Evolutionary conservation across 2,329 filamentous ascomycete species (phyloP).

Genomic region (Parasarocladium wereldwijsianum): DNA sequence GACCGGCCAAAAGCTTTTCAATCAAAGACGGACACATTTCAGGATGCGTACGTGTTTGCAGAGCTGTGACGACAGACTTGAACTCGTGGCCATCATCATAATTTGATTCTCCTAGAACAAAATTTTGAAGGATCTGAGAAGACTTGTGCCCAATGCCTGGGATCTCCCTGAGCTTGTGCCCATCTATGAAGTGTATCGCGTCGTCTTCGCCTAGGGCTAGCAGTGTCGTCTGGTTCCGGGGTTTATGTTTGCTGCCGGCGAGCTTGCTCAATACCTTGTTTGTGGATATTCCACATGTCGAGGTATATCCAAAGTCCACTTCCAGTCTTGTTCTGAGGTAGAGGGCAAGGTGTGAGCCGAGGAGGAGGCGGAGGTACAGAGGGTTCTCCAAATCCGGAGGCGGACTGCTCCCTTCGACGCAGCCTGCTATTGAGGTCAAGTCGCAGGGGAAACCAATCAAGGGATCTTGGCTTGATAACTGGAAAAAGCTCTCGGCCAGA

Average conservation of each 20-base stretch:
- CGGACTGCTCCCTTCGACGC: conserved; percentile 23
- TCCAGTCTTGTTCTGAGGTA: conserved; percentile 62
- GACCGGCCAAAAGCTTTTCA: conserved; percentile 53
- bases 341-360: conserved; percentile 70
- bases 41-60: conserved; percentile 47
- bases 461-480: conserved; percentile 57
- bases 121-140: conserved; percentile 31
- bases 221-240: conserved; percentile 73
- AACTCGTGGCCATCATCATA: conserved; percentile 20
- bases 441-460: conserved; percentile 71
- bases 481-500: conserved; percentile 61
- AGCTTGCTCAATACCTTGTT: conserved; percentile 81
- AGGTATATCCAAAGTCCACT: conserved; percentile 66
- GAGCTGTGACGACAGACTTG: conserved; percentile 41
- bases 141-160: conserved; percentile 74
- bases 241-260: conserved; percentile 72
- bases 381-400: conserved; percentile 11
- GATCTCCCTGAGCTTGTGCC: conserved; percentile 61
- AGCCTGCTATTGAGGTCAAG: conserved; percentile 51
- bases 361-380: conserved; percentile 45
- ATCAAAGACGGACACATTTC: conserved; percentile 49
- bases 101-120: conserved; percentile 26
- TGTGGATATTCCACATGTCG: conserved; percentile 75
- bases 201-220: conserved; percentile 46
- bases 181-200: conserved; percentile 56